Evolutionary conservation across 2,329 filamentous ascomycete species (phyloP).

Genomic region (Aspergillus quadricinctus): DNA sequence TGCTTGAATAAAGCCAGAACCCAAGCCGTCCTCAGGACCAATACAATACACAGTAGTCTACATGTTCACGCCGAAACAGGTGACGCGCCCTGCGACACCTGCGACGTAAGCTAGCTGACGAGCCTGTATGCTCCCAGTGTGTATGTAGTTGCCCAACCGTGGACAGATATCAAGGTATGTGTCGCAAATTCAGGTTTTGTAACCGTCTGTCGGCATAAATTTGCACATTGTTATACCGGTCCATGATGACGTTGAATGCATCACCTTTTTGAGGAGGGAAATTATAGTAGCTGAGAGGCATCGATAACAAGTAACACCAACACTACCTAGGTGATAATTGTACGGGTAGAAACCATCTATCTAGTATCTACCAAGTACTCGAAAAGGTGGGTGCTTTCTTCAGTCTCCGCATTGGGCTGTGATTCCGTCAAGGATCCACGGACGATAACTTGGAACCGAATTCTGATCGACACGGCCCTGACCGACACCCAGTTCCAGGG

Average conservation of each 20-base stretch:
- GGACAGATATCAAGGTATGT: not conserved
- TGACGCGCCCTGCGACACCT: not conserved
- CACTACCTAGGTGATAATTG: not conserved
- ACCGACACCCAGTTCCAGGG: not conserved
- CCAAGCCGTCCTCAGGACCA: too few species aligned
- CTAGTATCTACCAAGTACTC: too few species aligned
- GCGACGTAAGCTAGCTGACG: not conserved
- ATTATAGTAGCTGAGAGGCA: not conserved
- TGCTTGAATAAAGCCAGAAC: too few species aligned
- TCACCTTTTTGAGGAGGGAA: not conserved
- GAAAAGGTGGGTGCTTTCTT: too few species aligned
- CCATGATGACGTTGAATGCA: not conserved
- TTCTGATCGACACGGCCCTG: not conserved
- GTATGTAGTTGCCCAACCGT: not conserved
- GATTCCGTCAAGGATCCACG: not conserved
- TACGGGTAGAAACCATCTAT: not conserved
- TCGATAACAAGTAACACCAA: not conserved
- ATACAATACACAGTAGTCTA: too few species aligned
- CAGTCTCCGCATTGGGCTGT: not conserved
- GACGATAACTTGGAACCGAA: not conserved
- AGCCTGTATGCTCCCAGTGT: too few species aligned
- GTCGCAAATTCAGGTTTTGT: not conserved
- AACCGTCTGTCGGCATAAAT: not conserved
- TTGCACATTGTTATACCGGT: not conserved
- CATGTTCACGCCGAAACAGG: not conserved